phyloP scores from a whole-genome alignment of 441 rosid genomes.

The Rhodomyrtus psidioides region DNA sequence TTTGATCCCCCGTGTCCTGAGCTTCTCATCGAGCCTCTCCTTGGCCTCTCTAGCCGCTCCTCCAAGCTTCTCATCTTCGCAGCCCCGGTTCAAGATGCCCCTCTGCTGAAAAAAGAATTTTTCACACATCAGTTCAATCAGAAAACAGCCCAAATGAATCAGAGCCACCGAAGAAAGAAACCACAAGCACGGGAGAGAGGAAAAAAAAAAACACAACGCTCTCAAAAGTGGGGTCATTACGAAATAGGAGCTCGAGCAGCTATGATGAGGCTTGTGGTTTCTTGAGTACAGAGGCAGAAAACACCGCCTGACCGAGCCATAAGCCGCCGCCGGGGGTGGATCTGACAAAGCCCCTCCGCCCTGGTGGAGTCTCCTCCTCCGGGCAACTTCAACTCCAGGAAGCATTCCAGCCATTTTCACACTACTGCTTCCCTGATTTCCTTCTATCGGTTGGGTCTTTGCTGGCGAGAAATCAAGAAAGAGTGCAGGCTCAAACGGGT shows the following conservation, averaged over 20 bases:
- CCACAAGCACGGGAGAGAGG: not conserved
- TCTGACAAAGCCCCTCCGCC: conserved; percentile 32
- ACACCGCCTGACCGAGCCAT: conserved; percentile 35
- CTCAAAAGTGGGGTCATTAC: conserved; percentile 13
- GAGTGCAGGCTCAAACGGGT: not conserved
- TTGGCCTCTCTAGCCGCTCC: conserved; percentile 65
- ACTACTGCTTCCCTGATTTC: not conserved
- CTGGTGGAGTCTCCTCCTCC: conserved; percentile 70
- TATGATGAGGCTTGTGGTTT: conserved; percentile 33
- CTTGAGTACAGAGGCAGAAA: conserved; percentile 55
- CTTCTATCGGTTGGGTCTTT: too few relatives aligned
- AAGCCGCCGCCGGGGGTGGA: conserved; percentile 13
- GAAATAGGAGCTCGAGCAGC: conserved; percentile 29
- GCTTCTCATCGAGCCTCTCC: conserved; percentile 58
- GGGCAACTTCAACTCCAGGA: conserved; percentile 83
- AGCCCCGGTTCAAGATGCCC: conserved; percentile 15
- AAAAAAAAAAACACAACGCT: not conserved
- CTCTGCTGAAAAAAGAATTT: conserved; percentile 14
- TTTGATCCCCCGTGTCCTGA: conserved; percentile 31
- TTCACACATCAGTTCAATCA: not conserved
- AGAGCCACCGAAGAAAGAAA: not conserved
- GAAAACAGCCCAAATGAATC: not conserved
- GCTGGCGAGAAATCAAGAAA: not conserved
- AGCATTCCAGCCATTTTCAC: conserved; percentile 75
- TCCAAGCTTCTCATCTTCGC: conserved; percentile 49